phyloP scores from a whole-genome alignment of 2,329 filamentous ascomycete genomes.

The Ampelomyces quisqualis region DNA sequence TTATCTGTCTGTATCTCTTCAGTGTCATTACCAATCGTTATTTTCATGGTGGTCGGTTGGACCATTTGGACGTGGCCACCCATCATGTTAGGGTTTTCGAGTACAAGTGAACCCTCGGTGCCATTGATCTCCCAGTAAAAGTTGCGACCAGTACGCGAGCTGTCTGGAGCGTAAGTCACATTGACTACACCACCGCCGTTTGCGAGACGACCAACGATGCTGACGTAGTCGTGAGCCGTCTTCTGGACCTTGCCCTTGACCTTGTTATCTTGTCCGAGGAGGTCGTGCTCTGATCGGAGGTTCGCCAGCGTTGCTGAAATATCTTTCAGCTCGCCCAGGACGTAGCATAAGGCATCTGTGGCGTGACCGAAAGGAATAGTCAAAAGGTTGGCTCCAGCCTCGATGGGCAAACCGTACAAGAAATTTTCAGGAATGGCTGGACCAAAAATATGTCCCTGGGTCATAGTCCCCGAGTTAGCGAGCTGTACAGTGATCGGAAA shows the following conservation, averaged over 20 bases:
- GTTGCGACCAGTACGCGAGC: constrained; percentile 23
- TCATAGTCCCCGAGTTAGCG: constrained; percentile 1
- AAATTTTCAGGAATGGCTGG: constrained; percentile 24
- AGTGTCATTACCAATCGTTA: constrained; percentile 42
- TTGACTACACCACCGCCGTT: constrained; percentile 28
- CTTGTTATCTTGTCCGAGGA: constrained; percentile 25
- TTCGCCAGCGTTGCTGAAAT: constrained; percentile 32
- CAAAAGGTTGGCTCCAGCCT: constrained; percentile 48
- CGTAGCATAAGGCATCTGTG: constrained; percentile 34
- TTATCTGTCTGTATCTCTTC: constrained; percentile 52
- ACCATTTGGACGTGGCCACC: constrained; percentile 47
- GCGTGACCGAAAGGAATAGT: constrained; percentile 46
- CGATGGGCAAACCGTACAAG: constrained; percentile 53
- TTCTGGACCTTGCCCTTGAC: constrained; percentile 20
- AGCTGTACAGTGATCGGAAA: not conserved
- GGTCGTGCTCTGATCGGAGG: constrained; percentile 16
- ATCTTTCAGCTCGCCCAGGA: constrained; percentile 30
- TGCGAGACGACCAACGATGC: constrained; percentile 22
- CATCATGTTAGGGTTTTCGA: constrained; percentile 23
- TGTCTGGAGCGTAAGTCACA: constrained; percentile 24
- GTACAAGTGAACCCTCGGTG: constrained; percentile 37
- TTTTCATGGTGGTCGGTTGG: constrained; percentile 37
- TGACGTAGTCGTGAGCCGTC: constrained; percentile 33
- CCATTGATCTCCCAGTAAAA: constrained; percentile 45
- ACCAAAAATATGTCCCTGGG: constrained; percentile 26